Evolutionary conservation across 148 eudicot species (phyloP).

Genomic region (Chenopodium album): DNA sequence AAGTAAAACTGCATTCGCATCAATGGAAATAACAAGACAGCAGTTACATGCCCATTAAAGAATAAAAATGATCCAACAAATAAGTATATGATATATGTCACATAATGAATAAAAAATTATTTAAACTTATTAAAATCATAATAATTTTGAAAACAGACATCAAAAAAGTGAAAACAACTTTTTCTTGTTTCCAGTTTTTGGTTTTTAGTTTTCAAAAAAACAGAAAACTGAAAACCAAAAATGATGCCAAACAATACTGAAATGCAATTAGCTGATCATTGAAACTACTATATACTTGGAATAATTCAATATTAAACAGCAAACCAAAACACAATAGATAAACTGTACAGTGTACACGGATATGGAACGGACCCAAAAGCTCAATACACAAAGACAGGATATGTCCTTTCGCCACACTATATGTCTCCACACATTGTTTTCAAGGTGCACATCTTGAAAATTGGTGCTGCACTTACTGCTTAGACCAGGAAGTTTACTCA

Average conservation of each 20-base stretch:
- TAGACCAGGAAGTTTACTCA: not conserved
- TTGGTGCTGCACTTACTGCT: not conserved
- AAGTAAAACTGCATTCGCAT: slow-evolving; percentile 4
- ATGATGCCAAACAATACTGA: not conserved
- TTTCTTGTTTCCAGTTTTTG: no score
- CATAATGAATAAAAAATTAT: no score
- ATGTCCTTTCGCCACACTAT: not conserved
- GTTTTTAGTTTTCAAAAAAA: no score
- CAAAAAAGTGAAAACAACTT: no score
- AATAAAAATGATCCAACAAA: not conserved
- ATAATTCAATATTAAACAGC: not conserved
- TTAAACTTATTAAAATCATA: no score
- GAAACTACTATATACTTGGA: not conserved
- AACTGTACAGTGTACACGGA: not conserved
- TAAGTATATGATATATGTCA: no score
- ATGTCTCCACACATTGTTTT: not conserved
- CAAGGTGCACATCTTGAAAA: not conserved
- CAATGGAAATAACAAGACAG: not conserved
- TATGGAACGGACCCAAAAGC: not conserved
- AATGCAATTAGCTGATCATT: not conserved
- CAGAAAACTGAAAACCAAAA: no score
- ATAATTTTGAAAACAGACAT: no score
- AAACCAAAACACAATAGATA: not conserved
- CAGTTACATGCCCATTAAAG: not conserved
- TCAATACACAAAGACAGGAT: not conserved